Evolutionary conservation across 2,329 filamentous ascomycete genomes (phyloP).

Genomic region (Graphilbum fragrans): DNA sequence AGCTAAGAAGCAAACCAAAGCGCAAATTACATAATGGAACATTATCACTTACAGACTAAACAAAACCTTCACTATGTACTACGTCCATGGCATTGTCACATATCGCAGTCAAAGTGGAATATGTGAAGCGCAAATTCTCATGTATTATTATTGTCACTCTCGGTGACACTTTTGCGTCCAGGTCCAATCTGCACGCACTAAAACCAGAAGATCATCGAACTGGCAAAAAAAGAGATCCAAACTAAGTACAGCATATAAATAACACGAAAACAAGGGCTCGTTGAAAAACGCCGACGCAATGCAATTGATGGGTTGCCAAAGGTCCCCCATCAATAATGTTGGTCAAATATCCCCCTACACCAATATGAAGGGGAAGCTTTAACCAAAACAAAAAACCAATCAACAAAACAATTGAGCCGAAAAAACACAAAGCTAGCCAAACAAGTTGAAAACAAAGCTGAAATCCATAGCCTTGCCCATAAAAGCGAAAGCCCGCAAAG

Average conservation of each 20-base stretch:
- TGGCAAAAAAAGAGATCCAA: not conserved
- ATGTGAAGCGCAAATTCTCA: too few species aligned
- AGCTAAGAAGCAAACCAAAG: not conserved
- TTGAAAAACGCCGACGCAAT: not conserved
- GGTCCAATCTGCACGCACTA: too few species aligned
- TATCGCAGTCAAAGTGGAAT: too few species aligned
- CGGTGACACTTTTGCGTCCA: too few species aligned
- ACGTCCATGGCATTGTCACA: too few species aligned
- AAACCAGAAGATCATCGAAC: not conserved
- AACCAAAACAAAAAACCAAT: not conserved
- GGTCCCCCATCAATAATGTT: too few species aligned
- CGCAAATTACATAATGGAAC: not conserved
- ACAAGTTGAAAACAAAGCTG: constrained; percentile 5
- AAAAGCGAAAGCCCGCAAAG: constrained; percentile 26
- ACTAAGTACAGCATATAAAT: not conserved
- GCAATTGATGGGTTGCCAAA: not conserved
- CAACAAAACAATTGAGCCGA: constrained; percentile 6
- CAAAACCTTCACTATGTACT: too few species aligned
- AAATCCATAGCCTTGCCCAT: constrained; percentile 1
- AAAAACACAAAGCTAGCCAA: constrained; percentile 7
- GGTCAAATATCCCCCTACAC: not conserved
- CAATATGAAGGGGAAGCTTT: not conserved
- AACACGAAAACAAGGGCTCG: not conserved
- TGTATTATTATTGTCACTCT: too few species aligned
- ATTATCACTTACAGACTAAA: not conserved